phyloP scores from a whole-genome alignment of 2,329 filamentous ascomycete genomes.

The Fusarium avenaceum region DNA sequence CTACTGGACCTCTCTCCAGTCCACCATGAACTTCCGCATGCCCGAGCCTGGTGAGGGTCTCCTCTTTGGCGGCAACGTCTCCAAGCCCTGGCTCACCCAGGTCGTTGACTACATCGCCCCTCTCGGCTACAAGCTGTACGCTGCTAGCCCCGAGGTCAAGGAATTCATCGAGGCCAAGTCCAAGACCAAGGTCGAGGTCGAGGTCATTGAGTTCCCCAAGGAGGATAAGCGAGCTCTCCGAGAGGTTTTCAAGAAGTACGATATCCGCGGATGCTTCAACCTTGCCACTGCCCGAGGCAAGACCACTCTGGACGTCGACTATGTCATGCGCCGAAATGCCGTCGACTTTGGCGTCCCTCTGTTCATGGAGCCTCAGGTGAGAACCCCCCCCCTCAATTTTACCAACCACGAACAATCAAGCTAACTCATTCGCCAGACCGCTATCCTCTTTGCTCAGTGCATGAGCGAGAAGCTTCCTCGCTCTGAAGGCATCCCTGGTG shows the following conservation, averaged over 20 bases:
- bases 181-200: conserved; percentile 77
- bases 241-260: conserved; percentile 96
- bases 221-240: conserved; percentile 94
- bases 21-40: conserved; percentile 99
- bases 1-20: conserved; percentile 97
- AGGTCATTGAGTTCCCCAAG: conserved; percentile 97
- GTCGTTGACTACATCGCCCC: conserved; percentile 90
- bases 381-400: conserved; percentile 48
- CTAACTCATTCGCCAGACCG: conserved; percentile 74
- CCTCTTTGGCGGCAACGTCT: conserved; percentile 88
- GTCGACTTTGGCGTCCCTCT: conserved; percentile 98
- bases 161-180: conserved; percentile 79
- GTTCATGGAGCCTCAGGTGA: conserved; percentile 98
- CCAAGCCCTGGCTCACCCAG: conserved; percentile 77
- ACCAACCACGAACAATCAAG: conserved; percentile 5
- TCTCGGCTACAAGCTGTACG: conserved; percentile 94
- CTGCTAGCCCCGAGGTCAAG: conserved; percentile 86
- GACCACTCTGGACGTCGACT: conserved; percentile 91
- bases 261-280: conserved; percentile 97
- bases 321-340: conserved; percentile 97
- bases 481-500: conserved; percentile 86
- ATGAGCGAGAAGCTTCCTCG: conserved; percentile 97
- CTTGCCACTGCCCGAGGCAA: conserved; percentile 86
- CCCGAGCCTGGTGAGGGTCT: conserved; percentile 95
- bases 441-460: conserved; percentile 94